Evolutionary conservation across 768 basidiomycete genomes (phyloP), one percentile per base, ranked within the genome.

Genomic region (Hirschioporus abietinus): DNA sequence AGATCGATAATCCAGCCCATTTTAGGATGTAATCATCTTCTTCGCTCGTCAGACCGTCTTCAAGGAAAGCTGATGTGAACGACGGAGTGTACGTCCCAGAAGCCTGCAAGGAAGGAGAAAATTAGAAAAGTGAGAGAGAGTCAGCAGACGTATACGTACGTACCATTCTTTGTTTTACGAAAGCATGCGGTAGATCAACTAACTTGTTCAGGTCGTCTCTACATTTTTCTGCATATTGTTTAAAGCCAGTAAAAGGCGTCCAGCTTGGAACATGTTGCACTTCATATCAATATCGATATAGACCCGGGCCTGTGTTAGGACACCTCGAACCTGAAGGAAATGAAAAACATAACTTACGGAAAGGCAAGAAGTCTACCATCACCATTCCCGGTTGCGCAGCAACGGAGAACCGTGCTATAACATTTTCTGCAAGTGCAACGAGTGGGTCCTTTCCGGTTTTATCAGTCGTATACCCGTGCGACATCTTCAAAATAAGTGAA

Each of bases 61-160:
- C 66, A 4, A 72, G 68, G 10, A 70, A 58, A 17, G 63, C 61
- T 7, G 72, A 67, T 0, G 70, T 66, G 60, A 73, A 71, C 63
- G 71, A 72, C 7, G 71, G 71, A 26, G 65, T 35, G 26, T 68
- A 70, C 10, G 36, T 69, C 0, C 74, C 74, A 18, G 66, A 65
- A 4, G 68, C 69, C 74, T 74, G n/a, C n/a, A n/a, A n/a, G n/a
- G n/a, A n/a, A n/a, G n/a, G n/a, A n/a, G n/a, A n/a, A 57, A 18
- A 8, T 8, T 3, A 3, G 8, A 30, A 30, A 30, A 71, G 67
- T 10, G 70, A 60, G 18, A 60, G n/a, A 59, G 5, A 69, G 63
- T 70, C 71, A 7, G 70, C 70, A 27, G 25, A 7, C 58, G 30
- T 25, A n/a, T n/a, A n/a, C n/a, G 7, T 34, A 58, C 71, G 20